Percentiles rank a stretch among this genome's conserved stretches.
Evolutionary conservation across 345 rosid species (phyloP).

Genomic region (Erysimum cheiranthoides): DNA sequence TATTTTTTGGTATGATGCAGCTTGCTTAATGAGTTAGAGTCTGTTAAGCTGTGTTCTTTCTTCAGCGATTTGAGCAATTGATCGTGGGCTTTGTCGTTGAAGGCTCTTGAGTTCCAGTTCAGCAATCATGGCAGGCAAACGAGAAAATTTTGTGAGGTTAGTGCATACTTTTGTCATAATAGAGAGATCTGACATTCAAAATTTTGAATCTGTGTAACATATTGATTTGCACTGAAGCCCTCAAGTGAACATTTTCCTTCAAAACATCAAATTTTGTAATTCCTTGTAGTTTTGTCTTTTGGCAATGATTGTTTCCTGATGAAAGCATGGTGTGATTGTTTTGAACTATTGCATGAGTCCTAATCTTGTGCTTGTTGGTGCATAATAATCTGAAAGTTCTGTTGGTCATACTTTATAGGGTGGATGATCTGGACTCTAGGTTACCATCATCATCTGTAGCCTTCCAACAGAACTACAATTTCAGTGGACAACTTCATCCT

Average conservation of each 20-base stretch:
- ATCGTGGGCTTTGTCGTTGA: slow-evolving; percentile 16
- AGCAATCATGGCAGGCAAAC: slow-evolving; percentile 42
- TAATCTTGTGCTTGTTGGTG: not conserved
- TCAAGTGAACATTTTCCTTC: not conserved
- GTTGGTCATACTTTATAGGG: slow-evolving; percentile 50
- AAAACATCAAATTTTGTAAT: not conserved
- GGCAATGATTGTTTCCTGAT: slow-evolving; percentile 1
- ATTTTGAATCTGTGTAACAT: not conserved
- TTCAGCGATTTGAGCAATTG: slow-evolving; percentile 14
- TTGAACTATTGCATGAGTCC: not conserved
- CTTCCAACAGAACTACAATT: slow-evolving; percentile 60
- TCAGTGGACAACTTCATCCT: slow-evolving; percentile 64
- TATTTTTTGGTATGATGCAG: slow-evolving; percentile 5
- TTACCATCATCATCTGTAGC: slow-evolving; percentile 69
- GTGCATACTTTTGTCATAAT: slow-evolving; percentile 8
- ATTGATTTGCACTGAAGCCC: not conserved
- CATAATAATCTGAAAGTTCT: slow-evolving; percentile 18
- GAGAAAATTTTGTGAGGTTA: slow-evolving; percentile 36
- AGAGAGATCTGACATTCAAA: slow-evolving; percentile 16
- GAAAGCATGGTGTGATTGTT: not conserved
- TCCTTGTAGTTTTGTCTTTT: not conserved
- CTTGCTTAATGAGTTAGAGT: slow-evolving; percentile 7
- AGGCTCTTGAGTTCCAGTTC: not conserved
- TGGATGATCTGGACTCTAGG: slow-evolving; percentile 90
- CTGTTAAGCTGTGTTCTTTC: slow-evolving; percentile 11